Evolutionary conservation across 805 yeast species (phyloP).

Genomic region (Wickerhamomyces bovis): DNA sequence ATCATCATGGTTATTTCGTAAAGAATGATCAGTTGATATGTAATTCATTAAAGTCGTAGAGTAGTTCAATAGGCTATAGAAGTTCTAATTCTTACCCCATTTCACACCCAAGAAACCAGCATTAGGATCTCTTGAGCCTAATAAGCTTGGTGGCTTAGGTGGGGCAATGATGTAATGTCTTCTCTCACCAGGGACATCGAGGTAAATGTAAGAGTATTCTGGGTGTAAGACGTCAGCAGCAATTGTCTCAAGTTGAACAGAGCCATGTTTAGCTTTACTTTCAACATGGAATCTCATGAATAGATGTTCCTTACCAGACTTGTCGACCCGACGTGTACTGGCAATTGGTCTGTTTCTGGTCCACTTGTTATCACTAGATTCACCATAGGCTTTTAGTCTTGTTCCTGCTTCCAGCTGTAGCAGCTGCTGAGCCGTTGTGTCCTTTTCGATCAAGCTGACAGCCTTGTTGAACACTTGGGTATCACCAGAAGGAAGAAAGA

Average conservation of each 20-base stretch:
- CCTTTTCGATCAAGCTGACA: slow-evolving; percentile 67
- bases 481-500: slow-evolving; percentile 86
- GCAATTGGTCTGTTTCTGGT: slow-evolving; percentile 82
- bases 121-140: slow-evolving; percentile 29
- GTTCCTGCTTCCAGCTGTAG: slow-evolving; percentile 43
- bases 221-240: slow-evolving; percentile 59
- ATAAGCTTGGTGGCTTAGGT: slow-evolving; percentile 37
- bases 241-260: slow-evolving; percentile 75
- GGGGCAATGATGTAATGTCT: slow-evolving; percentile 70
- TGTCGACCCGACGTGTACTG: slow-evolving; percentile 58
- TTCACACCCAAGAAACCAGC: slow-evolving; percentile 72
- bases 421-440: slow-evolving; percentile 49
- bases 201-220: slow-evolving; percentile 62
- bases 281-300: slow-evolving; percentile 85
- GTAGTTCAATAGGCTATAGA: background rate
- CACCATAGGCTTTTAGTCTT: slow-evolving; percentile 81
- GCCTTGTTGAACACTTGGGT: slow-evolving; percentile 87
- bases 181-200: slow-evolving; percentile 68
- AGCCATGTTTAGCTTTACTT: slow-evolving; percentile 56
- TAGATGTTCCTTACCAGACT: slow-evolving; percentile 74
- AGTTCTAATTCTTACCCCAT: slow-evolving; percentile 69
- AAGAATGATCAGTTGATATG: background rate
- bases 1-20: background rate
- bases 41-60: background rate
- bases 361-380: slow-evolving; percentile 65